Evolutionary conservation across 345 rosid genomes (phyloP).

Genomic region (Turritis glabra): DNA sequence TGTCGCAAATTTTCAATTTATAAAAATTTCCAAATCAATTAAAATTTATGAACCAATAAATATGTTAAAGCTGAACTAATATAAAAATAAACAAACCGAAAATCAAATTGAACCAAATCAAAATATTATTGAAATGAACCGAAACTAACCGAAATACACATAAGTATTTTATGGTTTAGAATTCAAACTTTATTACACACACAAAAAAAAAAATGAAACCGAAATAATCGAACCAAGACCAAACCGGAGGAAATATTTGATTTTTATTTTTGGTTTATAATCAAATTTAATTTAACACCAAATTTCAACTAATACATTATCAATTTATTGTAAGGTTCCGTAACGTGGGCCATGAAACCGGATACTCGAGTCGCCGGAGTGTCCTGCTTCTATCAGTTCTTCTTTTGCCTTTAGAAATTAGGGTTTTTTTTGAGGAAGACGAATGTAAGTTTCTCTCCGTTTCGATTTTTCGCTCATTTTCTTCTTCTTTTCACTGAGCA

Average conservation of each 20-base stretch:
- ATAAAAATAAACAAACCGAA: too few species aligned
- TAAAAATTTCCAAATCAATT: too few species aligned
- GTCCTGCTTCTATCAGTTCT: not conserved
- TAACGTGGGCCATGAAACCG: constrained; percentile 18
- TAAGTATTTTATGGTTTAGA: too few species aligned
- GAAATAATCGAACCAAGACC: not conserved
- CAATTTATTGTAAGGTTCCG: not conserved
- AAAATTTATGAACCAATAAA: too few species aligned
- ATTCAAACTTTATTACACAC: too few species aligned
- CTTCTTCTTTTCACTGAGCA: not conserved
- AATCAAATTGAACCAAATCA: too few species aligned
- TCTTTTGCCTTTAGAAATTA: constrained; percentile 9
- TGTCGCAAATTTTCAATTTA: too few species aligned
- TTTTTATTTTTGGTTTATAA: too few species aligned
- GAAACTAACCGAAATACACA: too few species aligned
- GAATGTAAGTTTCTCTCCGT: constrained; percentile 5
- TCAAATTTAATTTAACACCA: not conserved
- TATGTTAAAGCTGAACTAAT: too few species aligned
- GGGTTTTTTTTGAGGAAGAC: constrained; percentile 22
- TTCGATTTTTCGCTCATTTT: constrained; percentile 14
- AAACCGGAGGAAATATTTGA: not conserved
- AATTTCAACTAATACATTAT: not conserved
- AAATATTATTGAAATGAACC: too few species aligned
- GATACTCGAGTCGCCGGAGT: constrained; percentile 14
- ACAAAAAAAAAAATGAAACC: too few species aligned